Evolutionary conservation across 108 stramenopile species (phyloP).

Genomic region (Skeletonema menzelii): DNA sequence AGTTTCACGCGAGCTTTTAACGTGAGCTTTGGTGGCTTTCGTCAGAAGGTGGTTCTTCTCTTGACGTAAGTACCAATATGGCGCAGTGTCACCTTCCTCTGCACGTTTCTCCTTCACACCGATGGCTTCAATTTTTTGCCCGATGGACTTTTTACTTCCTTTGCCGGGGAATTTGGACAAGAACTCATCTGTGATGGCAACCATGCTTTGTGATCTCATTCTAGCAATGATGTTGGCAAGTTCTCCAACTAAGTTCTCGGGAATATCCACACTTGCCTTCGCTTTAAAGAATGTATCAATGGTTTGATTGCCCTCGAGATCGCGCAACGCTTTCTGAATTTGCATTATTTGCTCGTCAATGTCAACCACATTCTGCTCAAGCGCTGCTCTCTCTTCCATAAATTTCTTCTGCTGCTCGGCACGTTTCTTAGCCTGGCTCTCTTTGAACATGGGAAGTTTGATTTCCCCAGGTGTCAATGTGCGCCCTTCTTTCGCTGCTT

Average conservation of each 20-base stretch:
- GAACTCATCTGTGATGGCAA: slow-evolving; percentile 31
- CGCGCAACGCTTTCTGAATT: slow-evolving; percentile 69
- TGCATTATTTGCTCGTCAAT: slow-evolving; percentile 68
- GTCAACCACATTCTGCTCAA: slow-evolving; percentile 73
- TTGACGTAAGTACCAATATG: slow-evolving; percentile 35
- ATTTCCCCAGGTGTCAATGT: slow-evolving; percentile 37
- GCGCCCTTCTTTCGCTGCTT: slow-evolving; percentile 51
- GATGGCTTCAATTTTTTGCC: slow-evolving; percentile 38
- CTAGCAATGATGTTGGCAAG: slow-evolving; percentile 40
- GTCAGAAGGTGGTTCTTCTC: slow-evolving; percentile 24
- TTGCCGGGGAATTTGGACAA: slow-evolving; percentile 7
- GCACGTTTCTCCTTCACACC: slow-evolving; percentile 40
- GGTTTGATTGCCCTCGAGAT: slow-evolving; percentile 41
- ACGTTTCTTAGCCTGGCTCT: slow-evolving; percentile 56
- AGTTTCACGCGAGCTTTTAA: slow-evolving; percentile 27
- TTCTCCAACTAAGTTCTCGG: slow-evolving; percentile 28
- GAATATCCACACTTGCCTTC: slow-evolving; percentile 13
- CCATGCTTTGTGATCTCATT: slow-evolving; percentile 23
- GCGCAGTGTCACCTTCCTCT: slow-evolving; percentile 40
- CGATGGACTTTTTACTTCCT: slow-evolving; percentile 25
- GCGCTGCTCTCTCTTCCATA: slow-evolving; percentile 44
- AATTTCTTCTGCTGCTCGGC: slow-evolving; percentile 45
- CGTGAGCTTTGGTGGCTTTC: slow-evolving; percentile 14
- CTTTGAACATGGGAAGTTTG: slow-evolving; percentile 65
- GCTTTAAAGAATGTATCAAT: slow-evolving; percentile 25